phyloP scores from a whole-genome alignment of 768 basidiomycete genomes.

The Dioszegia crocea region DNA sequence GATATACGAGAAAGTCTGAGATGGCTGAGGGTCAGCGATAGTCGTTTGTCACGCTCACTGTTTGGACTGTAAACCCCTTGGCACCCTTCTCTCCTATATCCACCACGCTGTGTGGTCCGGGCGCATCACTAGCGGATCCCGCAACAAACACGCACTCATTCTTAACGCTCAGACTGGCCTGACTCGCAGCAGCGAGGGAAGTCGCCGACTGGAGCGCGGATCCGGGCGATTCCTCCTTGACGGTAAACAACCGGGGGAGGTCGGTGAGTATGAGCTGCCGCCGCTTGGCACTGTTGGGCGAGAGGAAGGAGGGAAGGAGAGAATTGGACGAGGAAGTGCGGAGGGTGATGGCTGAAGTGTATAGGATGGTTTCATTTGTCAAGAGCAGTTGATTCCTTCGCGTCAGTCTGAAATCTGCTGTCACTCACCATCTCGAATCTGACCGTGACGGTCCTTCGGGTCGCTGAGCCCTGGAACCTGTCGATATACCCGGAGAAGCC shows the following conservation, averaged over 20 bases:
- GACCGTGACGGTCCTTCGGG: background rate
- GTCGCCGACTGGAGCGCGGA: conserved; percentile 6
- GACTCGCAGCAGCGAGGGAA: background rate
- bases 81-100: conserved; percentile 33
- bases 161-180: conserved; percentile 29
- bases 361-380: conserved; percentile 37
- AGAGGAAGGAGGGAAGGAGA: conserved; percentile 37
- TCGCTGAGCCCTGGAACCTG: conserved; percentile 13
- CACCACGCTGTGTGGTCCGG: conserved; percentile 22
- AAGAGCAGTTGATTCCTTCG: conserved; percentile 33
- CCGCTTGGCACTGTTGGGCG: conserved; percentile 24
- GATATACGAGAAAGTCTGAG: conserved; percentile 18
- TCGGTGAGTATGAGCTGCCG: conserved; percentile 40
- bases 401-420: background rate
- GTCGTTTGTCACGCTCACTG: conserved; percentile 25
- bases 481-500: conserved; percentile 3
- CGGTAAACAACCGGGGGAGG: conserved; percentile 43
- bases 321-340: conserved; percentile 15
- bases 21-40: conserved; percentile 7
- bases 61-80: conserved; percentile 40
- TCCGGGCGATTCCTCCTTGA: conserved; percentile 36
- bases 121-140: conserved; percentile 1
- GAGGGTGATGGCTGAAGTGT: conserved; percentile 29
- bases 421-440: conserved; percentile 1
- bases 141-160: conserved; percentile 40